These are phyloP conservation scores for Agarophyton chilense DNA, from an alignment of 23 red algal genomes.

Conservation along the genomic window DNA sequence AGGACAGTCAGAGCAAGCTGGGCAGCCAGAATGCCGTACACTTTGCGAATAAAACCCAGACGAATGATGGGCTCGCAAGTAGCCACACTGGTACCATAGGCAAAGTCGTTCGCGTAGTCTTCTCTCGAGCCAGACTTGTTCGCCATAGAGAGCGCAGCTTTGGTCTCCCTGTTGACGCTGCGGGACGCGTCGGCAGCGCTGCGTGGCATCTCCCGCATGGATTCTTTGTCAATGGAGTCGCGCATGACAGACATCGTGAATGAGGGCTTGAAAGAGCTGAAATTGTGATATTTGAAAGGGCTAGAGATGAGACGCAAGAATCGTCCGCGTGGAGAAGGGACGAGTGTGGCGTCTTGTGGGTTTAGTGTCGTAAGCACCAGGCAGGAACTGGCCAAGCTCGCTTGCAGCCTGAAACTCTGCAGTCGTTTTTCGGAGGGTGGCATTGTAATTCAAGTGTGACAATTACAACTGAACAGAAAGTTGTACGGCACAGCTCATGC, in stretches of 20 bases:
- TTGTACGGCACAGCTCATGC: not conserved
- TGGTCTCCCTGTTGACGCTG: not conserved
- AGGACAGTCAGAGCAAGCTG: slow-evolving; percentile 83
- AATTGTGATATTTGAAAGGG: not conserved
- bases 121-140: not conserved
- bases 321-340: no score
- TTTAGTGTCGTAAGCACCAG: no score
- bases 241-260: not conserved
- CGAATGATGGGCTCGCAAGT: slow-evolving; percentile 58
- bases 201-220: not conserved
- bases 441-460: not conserved
- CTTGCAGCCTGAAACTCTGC: not conserved
- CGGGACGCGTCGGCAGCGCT: not conserved
- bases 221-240: not conserved
- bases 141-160: not conserved
- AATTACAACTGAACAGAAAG: not conserved
- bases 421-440: not conserved
- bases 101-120: slow-evolving; percentile 56
- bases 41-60: slow-evolving; percentile 93
- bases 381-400: not conserved
- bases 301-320: not conserved
- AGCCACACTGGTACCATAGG: slow-evolving; percentile 64
- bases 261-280: not conserved
- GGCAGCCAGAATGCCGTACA: slow-evolving; percentile 83
- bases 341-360: not conserved